A percentile compares a stretch with the other conserved stretches of the same genome.
Evolutionary conservation across 495 filamentous ascomycete genomes (phyloP).

Genomic region (Aspergillus coremiiformis): DNA sequence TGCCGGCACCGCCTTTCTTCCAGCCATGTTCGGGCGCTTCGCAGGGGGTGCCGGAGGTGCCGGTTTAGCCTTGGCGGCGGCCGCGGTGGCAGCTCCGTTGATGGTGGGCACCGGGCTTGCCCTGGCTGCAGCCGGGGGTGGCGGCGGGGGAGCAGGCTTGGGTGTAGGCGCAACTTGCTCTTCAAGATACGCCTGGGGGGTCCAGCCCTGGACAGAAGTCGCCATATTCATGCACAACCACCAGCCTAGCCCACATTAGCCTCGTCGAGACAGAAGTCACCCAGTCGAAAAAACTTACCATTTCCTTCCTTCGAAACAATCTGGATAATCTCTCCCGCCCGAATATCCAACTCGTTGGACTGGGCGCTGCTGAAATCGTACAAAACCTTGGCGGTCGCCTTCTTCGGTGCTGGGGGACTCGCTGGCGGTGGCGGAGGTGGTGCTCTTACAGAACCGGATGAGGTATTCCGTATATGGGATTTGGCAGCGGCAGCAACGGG

Average conservation of each 20-base stretch:
- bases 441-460: slow-evolving; percentile 48
- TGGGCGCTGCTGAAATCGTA: slow-evolving; percentile 82
- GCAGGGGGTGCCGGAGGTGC: slow-evolving; percentile 74
- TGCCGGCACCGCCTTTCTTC: slow-evolving; percentile 58
- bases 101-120: slow-evolving; percentile 33
- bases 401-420: slow-evolving; percentile 55
- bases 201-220: slow-evolving; percentile 71
- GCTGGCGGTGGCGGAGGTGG: slow-evolving; percentile 67
- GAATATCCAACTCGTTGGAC: slow-evolving; percentile 71
- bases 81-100: slow-evolving; percentile 44
- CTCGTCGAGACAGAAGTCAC: slow-evolving; percentile 6
- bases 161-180: slow-evolving; percentile 49
- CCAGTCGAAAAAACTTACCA: slow-evolving; percentile 52
- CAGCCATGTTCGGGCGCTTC: slow-evolving; percentile 66
- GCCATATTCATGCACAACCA: slow-evolving; percentile 75
- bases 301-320: slow-evolving; percentile 85
- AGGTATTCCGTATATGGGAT: slow-evolving; percentile 46
- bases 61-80: slow-evolving; percentile 58
- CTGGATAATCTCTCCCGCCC: slow-evolving; percentile 70
- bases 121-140: slow-evolving; percentile 52
- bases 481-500: slow-evolving; percentile 39
- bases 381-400: slow-evolving; percentile 72
- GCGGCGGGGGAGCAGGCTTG: slow-evolving; percentile 49
- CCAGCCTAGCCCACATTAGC: slow-evolving; percentile 58
- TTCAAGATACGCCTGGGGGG: slow-evolving; percentile 86